phyloP scores from a whole-genome alignment of 106 monocot genomes.

The Platanthera zijinensis region DNA sequence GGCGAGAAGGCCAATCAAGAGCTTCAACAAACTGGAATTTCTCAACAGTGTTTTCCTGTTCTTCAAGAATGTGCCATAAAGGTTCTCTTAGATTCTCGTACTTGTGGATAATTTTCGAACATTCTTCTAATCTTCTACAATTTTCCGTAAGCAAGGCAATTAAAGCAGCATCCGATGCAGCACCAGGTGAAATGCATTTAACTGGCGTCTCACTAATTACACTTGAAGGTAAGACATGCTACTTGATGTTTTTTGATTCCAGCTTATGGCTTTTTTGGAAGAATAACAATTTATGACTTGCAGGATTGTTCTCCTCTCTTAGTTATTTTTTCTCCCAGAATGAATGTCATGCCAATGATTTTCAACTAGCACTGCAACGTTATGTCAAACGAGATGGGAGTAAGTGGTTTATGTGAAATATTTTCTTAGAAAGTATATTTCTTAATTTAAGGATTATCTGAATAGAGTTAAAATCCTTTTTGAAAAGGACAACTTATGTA shows the following conservation, averaged over 20 bases:
- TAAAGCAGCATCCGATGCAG: conserved; percentile 74
- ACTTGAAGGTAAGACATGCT: conserved; percentile 48
- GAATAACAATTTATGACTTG: conserved; percentile 14
- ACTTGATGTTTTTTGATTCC: background rate
- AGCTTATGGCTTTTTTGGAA: background rate
- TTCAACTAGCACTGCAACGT: conserved; percentile 82
- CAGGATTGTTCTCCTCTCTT: conserved; percentile 77
- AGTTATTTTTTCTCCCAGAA: conserved; percentile 64
- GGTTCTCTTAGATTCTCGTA: conserved; percentile 27
- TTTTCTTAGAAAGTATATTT: background rate
- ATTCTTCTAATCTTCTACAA: background rate
- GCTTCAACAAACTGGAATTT: conserved; percentile 76
- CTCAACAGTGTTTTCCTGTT: conserved; percentile 58
- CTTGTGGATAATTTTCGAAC: conserved; percentile 9
- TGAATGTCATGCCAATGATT: conserved; percentile 71
- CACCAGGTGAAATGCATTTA: conserved; percentile 37
- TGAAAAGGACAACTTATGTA: background rate
- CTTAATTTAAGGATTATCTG: background rate
- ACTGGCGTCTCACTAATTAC: conserved; percentile 64
- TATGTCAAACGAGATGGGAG: conserved; percentile 67
- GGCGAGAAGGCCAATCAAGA: conserved; percentile 74
- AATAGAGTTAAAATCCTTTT: background rate
- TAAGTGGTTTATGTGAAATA: conserved; percentile 20
- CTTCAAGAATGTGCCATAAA: conserved; percentile 89
- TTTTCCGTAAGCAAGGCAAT: conserved; percentile 51